These are phyloP conservation scores for Coemansia sp. DNA, from an alignment of 371 early-diverging fungal species.

Conservation along the genomic window DNA sequence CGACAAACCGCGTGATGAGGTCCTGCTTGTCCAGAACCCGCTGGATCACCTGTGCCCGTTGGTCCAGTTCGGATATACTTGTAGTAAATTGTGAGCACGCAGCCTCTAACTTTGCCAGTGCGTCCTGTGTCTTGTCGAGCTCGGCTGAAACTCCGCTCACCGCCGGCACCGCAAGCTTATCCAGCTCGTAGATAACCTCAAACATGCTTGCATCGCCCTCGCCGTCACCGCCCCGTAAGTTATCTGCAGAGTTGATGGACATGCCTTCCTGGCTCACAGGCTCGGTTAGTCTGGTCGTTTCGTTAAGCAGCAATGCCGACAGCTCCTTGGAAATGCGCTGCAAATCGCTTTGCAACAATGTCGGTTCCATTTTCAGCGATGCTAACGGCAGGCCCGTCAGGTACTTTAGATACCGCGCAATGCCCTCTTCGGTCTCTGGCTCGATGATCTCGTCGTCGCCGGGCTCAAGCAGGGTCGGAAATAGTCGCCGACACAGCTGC, in stretches of 20 bases:
- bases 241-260: too few relatives aligned
- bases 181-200: constrained; percentile 24
- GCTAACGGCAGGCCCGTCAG: constrained; percentile 38
- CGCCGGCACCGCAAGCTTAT: constrained; percentile 12
- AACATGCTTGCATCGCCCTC: constrained; percentile 12
- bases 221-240: too few relatives aligned
- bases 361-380: constrained; percentile 41
- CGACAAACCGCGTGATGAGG: constrained; percentile 37
- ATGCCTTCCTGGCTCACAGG: not conserved
- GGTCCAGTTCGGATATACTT: constrained; percentile 29
- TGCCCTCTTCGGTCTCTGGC: constrained; percentile 32
- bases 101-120: constrained; percentile 24
- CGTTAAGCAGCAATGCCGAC: constrained; percentile 38
- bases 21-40: constrained; percentile 47
- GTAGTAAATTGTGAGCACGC: constrained; percentile 29
- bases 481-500: constrained; percentile 41
- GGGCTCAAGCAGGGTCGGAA: constrained; percentile 20
- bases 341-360: constrained; percentile 36
- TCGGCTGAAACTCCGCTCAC: constrained; percentile 5
- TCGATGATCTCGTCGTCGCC: constrained; percentile 16
- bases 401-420: constrained; percentile 46
- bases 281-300: constrained; percentile 11
- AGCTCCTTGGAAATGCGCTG: constrained; percentile 46
- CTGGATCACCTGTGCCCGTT: constrained; percentile 32
- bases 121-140: constrained; percentile 23